Conservation (phyloP, 306 rosid genomes). For the Casuarina equisetifolia region DNA sequence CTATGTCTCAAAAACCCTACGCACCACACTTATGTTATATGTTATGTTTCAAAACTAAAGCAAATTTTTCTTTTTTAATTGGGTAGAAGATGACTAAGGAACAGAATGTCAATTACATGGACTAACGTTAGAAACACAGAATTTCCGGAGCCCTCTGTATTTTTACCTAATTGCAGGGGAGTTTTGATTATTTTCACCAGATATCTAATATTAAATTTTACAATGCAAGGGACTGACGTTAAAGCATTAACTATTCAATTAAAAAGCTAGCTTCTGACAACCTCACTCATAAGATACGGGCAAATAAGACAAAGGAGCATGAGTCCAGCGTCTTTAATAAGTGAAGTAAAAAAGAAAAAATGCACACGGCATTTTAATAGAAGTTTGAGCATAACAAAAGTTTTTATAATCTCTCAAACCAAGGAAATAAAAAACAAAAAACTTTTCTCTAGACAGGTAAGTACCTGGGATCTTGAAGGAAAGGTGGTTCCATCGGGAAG, state of each 20-base stretch:
- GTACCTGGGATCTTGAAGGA: constrained; percentile 91
- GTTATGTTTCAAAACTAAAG: not conserved
- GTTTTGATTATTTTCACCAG: not conserved
- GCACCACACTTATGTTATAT: not conserved
- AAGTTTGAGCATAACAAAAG: constrained; percentile 5
- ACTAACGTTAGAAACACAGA: not conserved
- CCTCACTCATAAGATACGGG: not conserved
- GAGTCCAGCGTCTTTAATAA: not conserved
- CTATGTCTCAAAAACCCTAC: not conserved
- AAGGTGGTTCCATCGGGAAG: constrained; percentile 97
- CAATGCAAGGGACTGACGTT: not conserved
- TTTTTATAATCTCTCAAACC: constrained; percentile 12
- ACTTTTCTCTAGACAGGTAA: constrained; percentile 19
- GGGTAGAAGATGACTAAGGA: not conserved
- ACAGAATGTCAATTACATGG: not conserved
- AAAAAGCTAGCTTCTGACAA: not conserved
- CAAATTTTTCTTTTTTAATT: not conserved
- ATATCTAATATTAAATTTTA: not conserved
- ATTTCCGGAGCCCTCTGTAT: not conserved
- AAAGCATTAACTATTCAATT: not conserved
- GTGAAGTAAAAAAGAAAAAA: not conserved
- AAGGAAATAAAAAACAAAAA: not conserved
- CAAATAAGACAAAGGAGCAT: not conserved
- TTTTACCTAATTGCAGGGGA: not conserved
- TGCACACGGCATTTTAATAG: not conserved